Conservation (phyloP, 352 stramenopile genomes). For the Achlya hypogyna region DNA sequence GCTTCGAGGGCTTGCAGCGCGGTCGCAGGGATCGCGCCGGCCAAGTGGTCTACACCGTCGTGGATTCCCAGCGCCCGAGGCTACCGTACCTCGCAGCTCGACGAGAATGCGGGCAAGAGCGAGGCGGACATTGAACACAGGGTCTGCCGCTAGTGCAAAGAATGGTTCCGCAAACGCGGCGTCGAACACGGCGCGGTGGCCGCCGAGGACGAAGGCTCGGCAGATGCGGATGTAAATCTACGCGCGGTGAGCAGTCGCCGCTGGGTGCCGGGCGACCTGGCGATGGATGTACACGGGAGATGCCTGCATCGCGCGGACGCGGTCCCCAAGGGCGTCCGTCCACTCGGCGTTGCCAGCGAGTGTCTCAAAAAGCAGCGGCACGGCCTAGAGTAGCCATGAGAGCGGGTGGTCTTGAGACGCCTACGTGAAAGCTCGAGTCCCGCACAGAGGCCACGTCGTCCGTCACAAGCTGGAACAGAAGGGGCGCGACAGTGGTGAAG, state of each 20-base stretch:
- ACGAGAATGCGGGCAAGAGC: conserved; percentile 45
- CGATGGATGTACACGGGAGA: conserved; percentile 53
- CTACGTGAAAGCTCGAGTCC: conserved; percentile 52
- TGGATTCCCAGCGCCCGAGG: not conserved
- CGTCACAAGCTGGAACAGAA: conserved; percentile 66
- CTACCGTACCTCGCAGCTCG: conserved; percentile 32
- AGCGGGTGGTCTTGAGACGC: no score
- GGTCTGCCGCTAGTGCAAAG: conserved; percentile 48
- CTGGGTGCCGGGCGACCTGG: conserved; percentile 26
- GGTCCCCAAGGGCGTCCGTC: conserved; percentile 35
- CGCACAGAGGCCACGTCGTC: conserved; percentile 65
- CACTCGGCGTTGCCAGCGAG: conserved; percentile 39
- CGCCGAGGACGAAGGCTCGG: conserved; percentile 31
- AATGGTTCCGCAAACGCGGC: conserved; percentile 37
- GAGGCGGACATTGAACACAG: conserved; percentile 64
- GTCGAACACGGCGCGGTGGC: conserved; percentile 32
- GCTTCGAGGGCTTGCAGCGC: not conserved
- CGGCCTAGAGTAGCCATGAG: conserved; percentile 33
- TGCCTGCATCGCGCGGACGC: conserved; percentile 40
- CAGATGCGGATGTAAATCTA: conserved; percentile 53
- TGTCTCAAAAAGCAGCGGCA: conserved; percentile 46
- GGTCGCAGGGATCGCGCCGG: not conserved
- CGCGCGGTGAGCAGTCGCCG: not conserved
- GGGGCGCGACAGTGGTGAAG: conserved; percentile 65
- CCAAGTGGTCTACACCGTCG: not conserved